Percentiles rank a stretch among this genome's conserved stretches.
Evolutionary conservation across 73 alveolate species (phyloP).

Genomic region (Paramecium primaurelia): DNA sequence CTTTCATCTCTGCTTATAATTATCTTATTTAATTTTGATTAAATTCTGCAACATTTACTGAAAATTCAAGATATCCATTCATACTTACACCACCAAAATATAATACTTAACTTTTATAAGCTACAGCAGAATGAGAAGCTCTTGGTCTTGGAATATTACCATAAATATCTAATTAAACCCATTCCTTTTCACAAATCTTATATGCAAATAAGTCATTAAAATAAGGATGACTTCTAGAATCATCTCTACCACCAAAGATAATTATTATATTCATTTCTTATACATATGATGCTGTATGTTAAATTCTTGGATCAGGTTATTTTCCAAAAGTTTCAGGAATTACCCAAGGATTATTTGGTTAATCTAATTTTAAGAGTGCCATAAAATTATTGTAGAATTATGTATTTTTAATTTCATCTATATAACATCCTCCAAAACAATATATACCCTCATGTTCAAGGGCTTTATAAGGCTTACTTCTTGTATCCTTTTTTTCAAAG

Average conservation of each 20-base stretch:
- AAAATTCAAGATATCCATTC: not conserved
- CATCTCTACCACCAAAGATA: conserved; percentile 44
- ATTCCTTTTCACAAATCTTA: not conserved
- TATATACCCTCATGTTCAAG: conserved; percentile 29
- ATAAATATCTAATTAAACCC: conserved; percentile 14
- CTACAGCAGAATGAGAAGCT: conserved; percentile 14
- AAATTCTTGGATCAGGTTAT: not conserved
- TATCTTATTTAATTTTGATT: not conserved
- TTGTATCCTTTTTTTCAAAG: conserved; percentile 16
- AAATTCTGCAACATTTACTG: not conserved
- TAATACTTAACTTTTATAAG: not conserved
- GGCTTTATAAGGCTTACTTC: not conserved
- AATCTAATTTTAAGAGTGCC: conserved; percentile 13
- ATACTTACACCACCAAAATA: not conserved
- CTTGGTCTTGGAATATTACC: conserved; percentile 3
- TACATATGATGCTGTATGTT: conserved; percentile 8
- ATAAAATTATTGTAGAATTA: not conserved
- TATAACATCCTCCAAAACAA: conserved; percentile 48
- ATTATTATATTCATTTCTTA: not conserved
- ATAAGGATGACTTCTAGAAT: not conserved
- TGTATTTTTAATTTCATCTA: not conserved
- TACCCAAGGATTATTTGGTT: not conserved
- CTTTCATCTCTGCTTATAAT: not conserved
- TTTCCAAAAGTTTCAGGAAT: conserved; percentile 22
- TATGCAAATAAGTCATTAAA: conserved; percentile 26